phyloP scores from a whole-genome alignment of 306 rosid genomes.

The Crotalaria pallida region DNA sequence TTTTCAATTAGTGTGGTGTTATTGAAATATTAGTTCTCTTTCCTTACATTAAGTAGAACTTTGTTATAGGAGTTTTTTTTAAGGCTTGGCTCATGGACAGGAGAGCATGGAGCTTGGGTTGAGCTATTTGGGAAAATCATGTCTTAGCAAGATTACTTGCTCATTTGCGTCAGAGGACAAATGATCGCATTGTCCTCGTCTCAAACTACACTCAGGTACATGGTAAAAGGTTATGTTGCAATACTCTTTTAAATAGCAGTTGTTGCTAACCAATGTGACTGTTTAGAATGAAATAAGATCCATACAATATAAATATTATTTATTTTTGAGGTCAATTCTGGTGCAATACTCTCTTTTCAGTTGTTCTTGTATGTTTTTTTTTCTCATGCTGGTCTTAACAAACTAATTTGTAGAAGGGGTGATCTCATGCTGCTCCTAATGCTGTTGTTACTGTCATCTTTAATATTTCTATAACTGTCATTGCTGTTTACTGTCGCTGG shows the following conservation, averaged over 20 bases:
- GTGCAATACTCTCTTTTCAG: too few species aligned
- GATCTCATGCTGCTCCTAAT: too few species aligned
- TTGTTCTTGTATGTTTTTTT: too few species aligned
- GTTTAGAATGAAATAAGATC: conserved; percentile 7
- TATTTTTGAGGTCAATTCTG: too few species aligned
- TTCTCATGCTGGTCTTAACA: too few species aligned
- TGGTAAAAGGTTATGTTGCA: not conserved
- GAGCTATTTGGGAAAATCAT: conserved; percentile 94
- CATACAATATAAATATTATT: too few species aligned
- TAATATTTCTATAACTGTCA: too few species aligned
- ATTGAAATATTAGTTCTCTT: too few species aligned
- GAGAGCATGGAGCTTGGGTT: conserved; percentile 92
- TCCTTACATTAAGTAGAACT: too few species aligned
- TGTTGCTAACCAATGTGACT: conserved; percentile 8
- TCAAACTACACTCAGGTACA: conserved; percentile 95
- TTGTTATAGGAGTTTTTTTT: conserved; percentile 18
- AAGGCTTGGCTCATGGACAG: conserved; percentile 90
- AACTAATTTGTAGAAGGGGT: too few species aligned
- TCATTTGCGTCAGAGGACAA: conserved; percentile 69
- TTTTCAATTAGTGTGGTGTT: not conserved
- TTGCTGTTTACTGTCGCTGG: too few species aligned
- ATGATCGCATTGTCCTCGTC: conserved; percentile 91
- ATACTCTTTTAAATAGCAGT: conserved; percentile 2
- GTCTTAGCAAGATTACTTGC: conserved; percentile 90
- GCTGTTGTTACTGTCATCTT: too few species aligned